Base-by-base conservation (phyloP, 805 yeast species). In the Kodamaea neixiangensis region DNA sequence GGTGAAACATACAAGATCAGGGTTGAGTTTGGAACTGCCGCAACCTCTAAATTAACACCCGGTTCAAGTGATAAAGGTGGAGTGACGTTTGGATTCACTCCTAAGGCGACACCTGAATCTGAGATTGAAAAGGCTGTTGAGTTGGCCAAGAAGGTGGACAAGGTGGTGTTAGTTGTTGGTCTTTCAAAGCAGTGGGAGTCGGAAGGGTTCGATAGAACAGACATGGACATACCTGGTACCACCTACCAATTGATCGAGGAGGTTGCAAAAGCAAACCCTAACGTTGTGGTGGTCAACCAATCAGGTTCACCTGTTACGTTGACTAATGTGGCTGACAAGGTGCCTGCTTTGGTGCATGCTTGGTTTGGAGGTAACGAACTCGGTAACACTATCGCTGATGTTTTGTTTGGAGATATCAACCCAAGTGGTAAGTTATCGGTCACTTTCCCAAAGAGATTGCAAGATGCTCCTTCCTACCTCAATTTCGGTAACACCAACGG, bases 371-470 rank as follows among this genome's bases (percentile, higher is more conserved):
- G 87, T 50, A 73, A 73, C 53, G 86, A 82, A 56, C 61, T 71
- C 38, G 86, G 87, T 51, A 81, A 79, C 55, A 78, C 81, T 13
- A 70, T 82, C 60, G 86, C 85, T 3, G 86, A 82, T 64, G 81
- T 79, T 11, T 54, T 83, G 42, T 82, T 73, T 56, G 87, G 86
- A 22, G 85, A 82, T 56, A 73, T 65, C 44, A 81, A 80, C 60
- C 89, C 89, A 31, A 69, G 78, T 51, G 89, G 86, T 46, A 82
- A 81, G 60, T 67, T 83, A 48, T 68, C 86, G 2, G 60, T 83
- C 53, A 68, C 85, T 3, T 82, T 78, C 76, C 87, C 87, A 33
- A 61, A 69, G 49, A 71, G 65, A 53, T 56, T 72, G 42, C 73
- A 78, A 56, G 85, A 83, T 63, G 81, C 78, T 54, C 86, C 87